phyloP scores from a whole-genome alignment of 768 basidiomycete species.

The Tulasnella sp. region DNA sequence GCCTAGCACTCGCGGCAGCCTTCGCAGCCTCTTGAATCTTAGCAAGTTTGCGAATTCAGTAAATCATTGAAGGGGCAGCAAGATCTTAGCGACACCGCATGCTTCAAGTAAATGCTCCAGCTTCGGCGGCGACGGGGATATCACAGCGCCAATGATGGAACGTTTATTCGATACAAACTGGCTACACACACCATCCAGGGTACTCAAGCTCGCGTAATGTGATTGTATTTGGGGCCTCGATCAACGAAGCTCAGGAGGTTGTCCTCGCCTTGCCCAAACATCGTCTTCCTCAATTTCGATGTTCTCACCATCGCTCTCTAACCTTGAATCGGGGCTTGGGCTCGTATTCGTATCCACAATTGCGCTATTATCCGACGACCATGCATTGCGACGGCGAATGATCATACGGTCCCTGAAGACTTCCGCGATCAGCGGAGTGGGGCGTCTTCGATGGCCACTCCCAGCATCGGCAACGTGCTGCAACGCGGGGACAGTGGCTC shows the following conservation, averaged over 20 bases:
- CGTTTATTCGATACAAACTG: background rate
- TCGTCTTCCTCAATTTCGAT: background rate
- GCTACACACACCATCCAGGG: background rate
- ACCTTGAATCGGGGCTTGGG: background rate
- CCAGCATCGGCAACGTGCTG: background rate
- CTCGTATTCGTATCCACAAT: background rate
- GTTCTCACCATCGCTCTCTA: background rate
- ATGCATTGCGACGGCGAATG: background rate
- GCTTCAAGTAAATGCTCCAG: too few species aligned
- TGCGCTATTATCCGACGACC: background rate
- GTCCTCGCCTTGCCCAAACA: background rate
- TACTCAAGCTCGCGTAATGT: background rate
- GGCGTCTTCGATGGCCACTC: background rate
- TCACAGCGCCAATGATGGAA: background rate
- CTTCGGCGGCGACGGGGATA: too few species aligned
- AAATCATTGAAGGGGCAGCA: too few species aligned
- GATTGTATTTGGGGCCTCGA: background rate
- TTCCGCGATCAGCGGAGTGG: background rate
- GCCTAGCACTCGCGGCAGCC: too few species aligned
- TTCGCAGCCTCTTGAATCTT: too few species aligned
- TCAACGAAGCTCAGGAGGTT: background rate
- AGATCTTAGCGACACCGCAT: too few species aligned
- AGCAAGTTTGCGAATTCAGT: too few species aligned
- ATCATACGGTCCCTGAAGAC: background rate
- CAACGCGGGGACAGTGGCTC: background rate